Evolutionary conservation across 2,329 filamentous ascomycete species (phyloP).

Genomic region (Alternaria sp.): DNA sequence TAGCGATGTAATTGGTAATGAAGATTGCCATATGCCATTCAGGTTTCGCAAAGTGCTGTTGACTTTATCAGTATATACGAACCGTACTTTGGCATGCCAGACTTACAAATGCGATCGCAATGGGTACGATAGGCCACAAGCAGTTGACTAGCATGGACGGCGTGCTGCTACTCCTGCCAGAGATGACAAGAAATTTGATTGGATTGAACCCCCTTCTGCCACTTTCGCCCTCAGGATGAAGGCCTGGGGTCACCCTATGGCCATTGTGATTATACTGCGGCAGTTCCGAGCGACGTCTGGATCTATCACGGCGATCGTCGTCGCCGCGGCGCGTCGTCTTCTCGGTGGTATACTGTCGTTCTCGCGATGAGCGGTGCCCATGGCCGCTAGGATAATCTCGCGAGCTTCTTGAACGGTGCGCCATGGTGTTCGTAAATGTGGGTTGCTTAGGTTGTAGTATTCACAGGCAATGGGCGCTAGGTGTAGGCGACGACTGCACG

Average conservation of each 20-base stretch:
- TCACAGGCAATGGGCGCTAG: constrained; percentile 10
- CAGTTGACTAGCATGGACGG: constrained; percentile 72
- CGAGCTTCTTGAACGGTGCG: constrained; percentile 25
- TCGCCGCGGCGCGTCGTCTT: constrained; percentile 30
- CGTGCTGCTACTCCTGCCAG: constrained; percentile 69
- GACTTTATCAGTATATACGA: constrained; percentile 10
- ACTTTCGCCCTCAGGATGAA: constrained; percentile 69
- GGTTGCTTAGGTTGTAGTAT: neutral
- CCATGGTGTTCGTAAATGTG: constrained; percentile 22
- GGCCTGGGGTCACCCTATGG: constrained; percentile 53
- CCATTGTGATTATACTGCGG: constrained; percentile 56
- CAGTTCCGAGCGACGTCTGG: constrained; percentile 28
- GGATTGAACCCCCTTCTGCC: constrained; percentile 72
- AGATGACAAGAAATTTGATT: constrained; percentile 68
- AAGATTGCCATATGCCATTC: constrained; percentile 71
- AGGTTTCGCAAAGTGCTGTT: constrained; percentile 60
- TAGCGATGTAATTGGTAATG: constrained; percentile 75
- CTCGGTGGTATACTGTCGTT: constrained; percentile 34
- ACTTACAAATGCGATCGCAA: constrained; percentile 69
- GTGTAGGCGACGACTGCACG: constrained; percentile 13
- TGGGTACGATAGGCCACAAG: constrained; percentile 78
- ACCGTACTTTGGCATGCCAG: neutral
- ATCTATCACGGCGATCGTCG: constrained; percentile 12
- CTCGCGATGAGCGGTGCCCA: constrained; percentile 22
- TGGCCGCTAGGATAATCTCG: constrained; percentile 23